Conservation (phyloP, 192 early-diverging fungal genomes). For the Coemansia sp. region DNA sequence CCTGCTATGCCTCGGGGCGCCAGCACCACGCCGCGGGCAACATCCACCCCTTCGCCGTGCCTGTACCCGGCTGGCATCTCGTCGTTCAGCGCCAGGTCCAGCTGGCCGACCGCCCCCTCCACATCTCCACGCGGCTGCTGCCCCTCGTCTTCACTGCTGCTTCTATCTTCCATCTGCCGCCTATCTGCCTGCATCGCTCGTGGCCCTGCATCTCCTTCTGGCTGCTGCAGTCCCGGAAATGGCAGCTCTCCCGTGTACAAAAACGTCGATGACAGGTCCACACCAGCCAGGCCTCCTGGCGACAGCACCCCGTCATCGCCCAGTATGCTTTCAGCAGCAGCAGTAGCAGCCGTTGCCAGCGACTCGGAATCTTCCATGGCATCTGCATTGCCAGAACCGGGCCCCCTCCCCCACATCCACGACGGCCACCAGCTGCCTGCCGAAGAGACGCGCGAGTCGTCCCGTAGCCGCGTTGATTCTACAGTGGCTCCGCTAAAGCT, state of each 20-base stretch:
- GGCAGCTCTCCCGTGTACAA: constrained; percentile 36
- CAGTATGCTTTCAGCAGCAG: constrained; percentile 1
- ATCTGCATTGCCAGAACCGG: neutral
- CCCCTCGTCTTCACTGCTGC: neutral
- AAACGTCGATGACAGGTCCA: constrained; percentile 33
- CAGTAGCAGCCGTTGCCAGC: constrained; percentile 1
- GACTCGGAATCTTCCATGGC: neutral
- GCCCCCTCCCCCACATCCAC: constrained; percentile 20
- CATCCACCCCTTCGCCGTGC: constrained; percentile 42
- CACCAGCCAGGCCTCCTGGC: constrained; percentile 14
- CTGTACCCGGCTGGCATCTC: constrained; percentile 36
- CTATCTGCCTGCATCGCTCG: constrained; percentile 5
- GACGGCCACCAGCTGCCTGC: constrained; percentile 40
- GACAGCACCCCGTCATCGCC: neutral
- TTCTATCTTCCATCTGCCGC: neutral
- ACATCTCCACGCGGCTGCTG: too few species aligned
- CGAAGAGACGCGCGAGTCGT: constrained; percentile 32
- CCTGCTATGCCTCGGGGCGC: constrained; percentile 33
- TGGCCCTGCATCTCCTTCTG: neutral
- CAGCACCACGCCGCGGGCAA: constrained; percentile 39
- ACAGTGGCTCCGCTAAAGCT: constrained; percentile 19
- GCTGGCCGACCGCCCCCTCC: constrained; percentile 18
- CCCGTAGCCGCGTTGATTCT: constrained; percentile 38
- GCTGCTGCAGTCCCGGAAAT: constrained; percentile 24
- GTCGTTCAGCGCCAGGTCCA: constrained; percentile 37